phyloP scores from a whole-genome alignment of 2,329 filamentous ascomycete genomes.

The Mollisia scopiformis region DNA sequence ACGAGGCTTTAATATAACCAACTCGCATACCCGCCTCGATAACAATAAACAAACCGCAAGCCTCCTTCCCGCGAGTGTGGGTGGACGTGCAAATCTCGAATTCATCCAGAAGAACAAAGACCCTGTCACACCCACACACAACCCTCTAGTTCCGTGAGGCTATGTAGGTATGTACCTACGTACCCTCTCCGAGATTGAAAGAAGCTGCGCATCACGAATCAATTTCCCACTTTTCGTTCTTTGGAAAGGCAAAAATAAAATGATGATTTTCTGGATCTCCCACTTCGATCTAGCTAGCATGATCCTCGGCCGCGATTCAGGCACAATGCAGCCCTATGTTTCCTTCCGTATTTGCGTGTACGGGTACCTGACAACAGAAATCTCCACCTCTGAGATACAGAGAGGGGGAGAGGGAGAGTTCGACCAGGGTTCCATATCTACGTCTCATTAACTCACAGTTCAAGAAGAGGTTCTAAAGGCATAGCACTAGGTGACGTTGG shows the following conservation, averaged over 20 bases:
- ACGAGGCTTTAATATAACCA: constrained; percentile 1
- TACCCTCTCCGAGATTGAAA: neutral
- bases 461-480: neutral
- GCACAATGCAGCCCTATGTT: neutral
- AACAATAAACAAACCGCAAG: neutral
- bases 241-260: neutral
- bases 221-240: neutral
- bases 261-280: neutral
- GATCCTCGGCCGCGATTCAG: neutral
- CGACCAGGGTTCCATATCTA: neutral
- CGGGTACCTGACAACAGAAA: neutral
- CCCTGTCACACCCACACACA: neutral
- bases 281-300: neutral
- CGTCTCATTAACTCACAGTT: too few relatives aligned
- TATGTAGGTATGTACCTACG: too few relatives aligned
- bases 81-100: neutral
- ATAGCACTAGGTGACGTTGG: neutral
- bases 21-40: neutral
- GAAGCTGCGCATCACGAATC: neutral
- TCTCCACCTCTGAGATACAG: neutral
- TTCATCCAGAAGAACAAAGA: neutral
- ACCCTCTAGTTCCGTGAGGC: too few relatives aligned
- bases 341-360: neutral
- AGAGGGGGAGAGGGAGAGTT: neutral
- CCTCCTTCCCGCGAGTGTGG: neutral